A percentile compares a stretch with the other conserved stretches of the same genome.
Evolutionary conservation across 83 land plant genomes (phyloP).

Genomic region (Larix sibirica): DNA sequence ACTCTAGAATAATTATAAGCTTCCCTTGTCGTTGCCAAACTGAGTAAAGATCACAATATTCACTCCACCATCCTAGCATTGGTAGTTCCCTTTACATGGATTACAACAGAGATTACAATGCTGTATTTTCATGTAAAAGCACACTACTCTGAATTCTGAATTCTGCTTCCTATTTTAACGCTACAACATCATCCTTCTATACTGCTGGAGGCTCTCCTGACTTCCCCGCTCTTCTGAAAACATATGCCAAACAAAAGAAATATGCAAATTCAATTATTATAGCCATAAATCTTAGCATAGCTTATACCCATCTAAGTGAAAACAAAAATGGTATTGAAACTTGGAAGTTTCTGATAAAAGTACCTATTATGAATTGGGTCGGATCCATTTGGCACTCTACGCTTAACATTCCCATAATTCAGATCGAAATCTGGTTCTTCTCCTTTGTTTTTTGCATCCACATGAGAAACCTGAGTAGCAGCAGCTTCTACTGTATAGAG

Average conservation of each 20-base stretch:
- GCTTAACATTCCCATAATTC: constrained; percentile 4
- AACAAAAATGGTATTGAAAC: no score
- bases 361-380: constrained; percentile 16
- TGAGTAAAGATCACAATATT: no score
- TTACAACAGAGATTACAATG: no score
- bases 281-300: no score
- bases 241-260: not conserved
- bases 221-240: constrained; percentile 16
- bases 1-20: no score
- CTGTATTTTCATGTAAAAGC: no score
- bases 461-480: not conserved
- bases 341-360: not conserved
- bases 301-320: not conserved
- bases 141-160: no score
- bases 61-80: no score
- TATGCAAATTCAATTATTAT: not conserved
- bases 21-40: no score
- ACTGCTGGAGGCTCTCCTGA: constrained; percentile 15
- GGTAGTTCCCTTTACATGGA: no score
- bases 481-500: not conserved
- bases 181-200: not conserved
- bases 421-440: not conserved
- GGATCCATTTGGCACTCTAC: constrained; percentile 7
- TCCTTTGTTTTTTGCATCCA: not conserved
- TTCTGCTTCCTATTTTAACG: no score